Percentiles rank a stretch among this genome's conserved stretches.
These are phyloP conservation scores for Scheffersomyces coipomensis DNA, from an alignment of 805 yeast genomes.

Conservation along the genomic window DNA sequence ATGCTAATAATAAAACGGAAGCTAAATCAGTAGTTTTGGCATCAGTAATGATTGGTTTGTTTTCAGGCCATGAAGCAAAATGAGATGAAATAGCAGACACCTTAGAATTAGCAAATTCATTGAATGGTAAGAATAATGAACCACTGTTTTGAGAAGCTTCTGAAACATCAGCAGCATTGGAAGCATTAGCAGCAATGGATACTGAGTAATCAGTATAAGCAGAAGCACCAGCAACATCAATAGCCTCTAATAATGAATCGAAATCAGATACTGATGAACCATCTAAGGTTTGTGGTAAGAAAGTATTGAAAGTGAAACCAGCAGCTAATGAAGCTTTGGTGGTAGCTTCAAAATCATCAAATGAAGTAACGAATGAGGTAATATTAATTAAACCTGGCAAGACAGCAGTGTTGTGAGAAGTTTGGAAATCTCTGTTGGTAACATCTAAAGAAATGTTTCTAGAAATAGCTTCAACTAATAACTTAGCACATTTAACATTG, in stretches of 20 bases:
- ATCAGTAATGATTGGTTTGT: conserved; percentile 86
- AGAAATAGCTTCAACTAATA: conserved; percentile 90
- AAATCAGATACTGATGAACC: conserved; percentile 67
- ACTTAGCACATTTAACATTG: conserved; percentile 95
- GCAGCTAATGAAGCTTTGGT: conserved; percentile 72
- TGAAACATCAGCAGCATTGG: conserved; percentile 60
- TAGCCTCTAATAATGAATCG: conserved; percentile 63
- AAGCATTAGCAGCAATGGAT: conserved; percentile 77
- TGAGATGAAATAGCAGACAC: conserved; percentile 80
- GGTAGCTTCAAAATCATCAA: conserved; percentile 64
- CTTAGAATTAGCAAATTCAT: conserved; percentile 63
- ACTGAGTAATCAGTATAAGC: conserved; percentile 82
- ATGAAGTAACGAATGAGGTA: conserved; percentile 72
- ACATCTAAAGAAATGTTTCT: conserved; percentile 68
- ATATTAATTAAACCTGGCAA: conserved; percentile 88
- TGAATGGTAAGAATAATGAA: conserved; percentile 78
- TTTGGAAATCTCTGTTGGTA: conserved; percentile 79
- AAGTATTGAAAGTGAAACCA: conserved; percentile 85
- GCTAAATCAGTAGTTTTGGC: conserved; percentile 91
- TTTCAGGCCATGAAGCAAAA: conserved; percentile 78
- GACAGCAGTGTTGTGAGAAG: conserved; percentile 78
- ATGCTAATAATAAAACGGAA: conserved; percentile 84
- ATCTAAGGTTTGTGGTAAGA: conserved; percentile 67
- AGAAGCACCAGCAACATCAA: conserved; percentile 51
- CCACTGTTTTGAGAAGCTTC: conserved; percentile 68